Evolutionary conservation across 2,329 filamentous ascomycete species (phyloP), one percentile per base, ranked within the genome.

Genomic region (Fusarium sarcochroum): DNA sequence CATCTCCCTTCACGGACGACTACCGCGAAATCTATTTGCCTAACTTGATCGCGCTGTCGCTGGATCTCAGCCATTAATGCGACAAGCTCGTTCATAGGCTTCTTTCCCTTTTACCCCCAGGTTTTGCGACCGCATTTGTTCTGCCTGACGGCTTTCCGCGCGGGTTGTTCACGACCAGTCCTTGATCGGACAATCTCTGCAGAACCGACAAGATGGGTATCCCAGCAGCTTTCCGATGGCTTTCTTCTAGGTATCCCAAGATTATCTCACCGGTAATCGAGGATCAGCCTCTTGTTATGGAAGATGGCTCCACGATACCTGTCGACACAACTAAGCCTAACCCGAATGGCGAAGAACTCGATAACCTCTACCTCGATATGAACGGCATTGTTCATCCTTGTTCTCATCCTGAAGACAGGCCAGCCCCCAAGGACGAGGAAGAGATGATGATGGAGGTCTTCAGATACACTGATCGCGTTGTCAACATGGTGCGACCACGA

Each of bases 361-460:
- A 99, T 82, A 99, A 99, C 76, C 85, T 99, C 7, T 99, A 99
- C 77, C 88, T 99, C 68, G 96, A 99, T 76, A 98, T 99, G 95
- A 99, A 99, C 80, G 97, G 96, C 78, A 99, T 99, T 71, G 96
- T 99, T 37, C 96, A 99, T 84, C 97, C 97, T 32, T 99, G 96
- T 82, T 97, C 95, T 46, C 96, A 99, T 82, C 96, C 96, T 1
- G 96, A 99, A 79, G 95, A 98, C 76, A 89, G 90, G 67, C 94
- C 96, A 3, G 89, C 96, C 6, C 96, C 96, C 13, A 92, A 91
- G 76, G 95, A 96, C 64, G 96, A 99, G 83, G 93, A 97, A 79
- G 96, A 98, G 82, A 99, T 99, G 96, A 99, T 99, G 96, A 79
- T 98, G 74, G 97, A 97, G 77, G 90, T 99, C 65, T 99, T 99